phyloP scores from a whole-genome alignment of 192 early-diverging fungal genomes.

The Backusella circina region DNA sequence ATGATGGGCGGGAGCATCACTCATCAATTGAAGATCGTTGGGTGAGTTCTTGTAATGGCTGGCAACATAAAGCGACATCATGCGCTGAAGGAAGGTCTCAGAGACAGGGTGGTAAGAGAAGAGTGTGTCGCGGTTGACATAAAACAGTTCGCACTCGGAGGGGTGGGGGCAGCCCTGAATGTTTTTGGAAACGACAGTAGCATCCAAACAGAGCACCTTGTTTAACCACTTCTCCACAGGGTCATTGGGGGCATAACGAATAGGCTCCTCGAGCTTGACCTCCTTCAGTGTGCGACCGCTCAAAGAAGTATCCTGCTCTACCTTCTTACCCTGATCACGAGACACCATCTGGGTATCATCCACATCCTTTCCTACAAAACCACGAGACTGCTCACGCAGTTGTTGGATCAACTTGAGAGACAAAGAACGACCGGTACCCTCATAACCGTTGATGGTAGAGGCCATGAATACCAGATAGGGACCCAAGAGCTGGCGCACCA shows the following conservation, averaged over 20 bases:
- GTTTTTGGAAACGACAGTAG: constrained; percentile 63
- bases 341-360: constrained; percentile 36
- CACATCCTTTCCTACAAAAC: constrained; percentile 45
- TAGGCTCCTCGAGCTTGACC: constrained; percentile 91
- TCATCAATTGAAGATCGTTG: constrained; percentile 96
- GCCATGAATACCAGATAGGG: constrained; percentile 98
- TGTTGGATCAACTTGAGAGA: constrained; percentile 95
- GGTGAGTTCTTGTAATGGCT: constrained; percentile 99
- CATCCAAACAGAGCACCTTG: constrained; percentile 91
- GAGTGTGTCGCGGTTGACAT: constrained; percentile 95
- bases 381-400: constrained; percentile 88
- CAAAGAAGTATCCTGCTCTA: constrained; percentile 20
- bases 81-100: constrained; percentile 94
- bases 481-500: constrained; percentile 89
- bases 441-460: constrained; percentile 98
- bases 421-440: constrained; percentile 96
- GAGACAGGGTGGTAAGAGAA: constrained; percentile 98
- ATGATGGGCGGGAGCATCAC: constrained; percentile 97
- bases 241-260: constrained; percentile 86
- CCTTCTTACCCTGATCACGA: constrained; percentile 52
- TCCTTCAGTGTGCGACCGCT: constrained; percentile 80
- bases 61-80: constrained; percentile 97
- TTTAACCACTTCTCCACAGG: constrained; percentile 95
- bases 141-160: constrained; percentile 91
- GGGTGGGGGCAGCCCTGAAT: constrained; percentile 90